Percentiles rank a stretch among this genome's conserved stretches.
Evolutionary conservation across 2,329 filamentous ascomycete genomes (phyloP).

Genomic region (Stenocarpella maydis): DNA sequence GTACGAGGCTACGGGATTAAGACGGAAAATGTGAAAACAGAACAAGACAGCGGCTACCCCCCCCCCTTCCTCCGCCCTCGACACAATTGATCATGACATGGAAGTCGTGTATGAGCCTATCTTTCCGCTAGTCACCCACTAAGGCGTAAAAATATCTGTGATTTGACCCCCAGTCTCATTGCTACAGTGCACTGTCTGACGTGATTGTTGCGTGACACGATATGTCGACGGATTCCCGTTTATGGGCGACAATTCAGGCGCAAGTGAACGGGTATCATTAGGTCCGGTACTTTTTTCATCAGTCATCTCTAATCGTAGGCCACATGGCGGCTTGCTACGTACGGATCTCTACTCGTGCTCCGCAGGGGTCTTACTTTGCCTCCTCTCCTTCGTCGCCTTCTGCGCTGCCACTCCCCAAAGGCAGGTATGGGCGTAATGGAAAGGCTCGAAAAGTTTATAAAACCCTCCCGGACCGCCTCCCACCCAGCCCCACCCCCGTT

Average conservation of each 20-base stretch:
- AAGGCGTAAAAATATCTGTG: not conserved
- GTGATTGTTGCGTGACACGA: not conserved
- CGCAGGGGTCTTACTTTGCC: not conserved
- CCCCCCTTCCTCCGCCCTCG: no score
- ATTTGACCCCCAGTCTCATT: not conserved
- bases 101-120: not conserved
- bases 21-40: not conserved
- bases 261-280: constrained; percentile 13
- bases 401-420: not conserved
- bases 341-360: not conserved
- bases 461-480: not conserved
- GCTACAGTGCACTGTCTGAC: not conserved
- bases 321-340: not conserved
- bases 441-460: no score
- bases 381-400: not conserved
- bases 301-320: constrained; percentile 8
- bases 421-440: not conserved
- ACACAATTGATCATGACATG: not conserved
- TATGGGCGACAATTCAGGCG: not conserved
- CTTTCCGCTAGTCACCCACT: not conserved
- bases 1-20: not conserved
- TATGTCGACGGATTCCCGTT: not conserved
- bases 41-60: no score
- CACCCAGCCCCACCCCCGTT: not conserved
- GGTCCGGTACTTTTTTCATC: not conserved